These are phyloP conservation scores for Saccharomyces paradoxus DNA, from an alignment of 805 yeast species.

Conservation along the genomic window DNA sequence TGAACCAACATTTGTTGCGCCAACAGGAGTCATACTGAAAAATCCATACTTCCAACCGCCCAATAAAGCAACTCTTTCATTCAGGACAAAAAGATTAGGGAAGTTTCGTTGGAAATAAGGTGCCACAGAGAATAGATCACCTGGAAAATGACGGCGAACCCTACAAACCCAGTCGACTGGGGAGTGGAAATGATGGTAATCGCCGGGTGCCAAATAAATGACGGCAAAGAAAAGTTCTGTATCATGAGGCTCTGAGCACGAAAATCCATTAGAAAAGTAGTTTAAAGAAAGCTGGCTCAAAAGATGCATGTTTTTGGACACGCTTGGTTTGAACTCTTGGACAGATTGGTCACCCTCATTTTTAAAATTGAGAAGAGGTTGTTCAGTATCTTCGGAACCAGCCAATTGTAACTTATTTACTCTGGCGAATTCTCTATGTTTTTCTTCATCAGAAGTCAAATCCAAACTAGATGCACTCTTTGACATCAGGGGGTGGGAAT, in stretches of 20 bases:
- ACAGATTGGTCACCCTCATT: slow-evolving; percentile 64
- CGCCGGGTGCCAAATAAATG: slow-evolving; percentile 95
- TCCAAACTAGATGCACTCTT: slow-evolving; percentile 21
- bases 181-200: slow-evolving; percentile 93
- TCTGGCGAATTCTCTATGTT: slow-evolving; percentile 66
- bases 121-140: slow-evolving; percentile 91
- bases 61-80: slow-evolving; percentile 88
- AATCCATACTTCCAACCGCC: slow-evolving; percentile 97
- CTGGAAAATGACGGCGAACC: slow-evolving; percentile 87
- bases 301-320: slow-evolving; percentile 32
- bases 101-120: slow-evolving; percentile 90
- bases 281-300: slow-evolving; percentile 27
- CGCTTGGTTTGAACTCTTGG: slow-evolving; percentile 25
- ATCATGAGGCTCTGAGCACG: slow-evolving; percentile 30
- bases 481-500: slow-evolving; percentile 30
- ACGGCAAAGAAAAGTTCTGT: slow-evolving; percentile 78
- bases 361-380: slow-evolving; percentile 37
- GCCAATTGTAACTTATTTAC: slow-evolving; percentile 54
- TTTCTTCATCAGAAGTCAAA: slow-evolving; percentile 35
- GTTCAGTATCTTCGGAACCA: not conserved
- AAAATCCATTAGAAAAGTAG: slow-evolving; percentile 10
- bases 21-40: slow-evolving; percentile 97
- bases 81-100: slow-evolving; percentile 78
- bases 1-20: slow-evolving; percentile 97
- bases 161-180: slow-evolving; percentile 96